These are phyloP conservation scores for Penicillium ochrochloron DNA, from an alignment of 495 filamentous ascomycete genomes.

Conservation along the genomic window DNA sequence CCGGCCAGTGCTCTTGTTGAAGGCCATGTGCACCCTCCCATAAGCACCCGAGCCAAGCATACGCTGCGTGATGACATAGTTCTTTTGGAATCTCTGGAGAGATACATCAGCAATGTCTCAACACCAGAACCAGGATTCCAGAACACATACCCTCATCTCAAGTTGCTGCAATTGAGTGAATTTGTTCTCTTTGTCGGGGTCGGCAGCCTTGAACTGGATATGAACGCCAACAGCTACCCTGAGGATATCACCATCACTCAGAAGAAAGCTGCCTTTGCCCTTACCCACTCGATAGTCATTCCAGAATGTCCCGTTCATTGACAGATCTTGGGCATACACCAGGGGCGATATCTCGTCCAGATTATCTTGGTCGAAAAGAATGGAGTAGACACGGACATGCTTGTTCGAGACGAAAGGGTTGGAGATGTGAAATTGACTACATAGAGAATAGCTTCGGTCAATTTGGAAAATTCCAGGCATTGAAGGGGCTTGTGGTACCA, in stretches of 20 bases:
- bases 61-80: constrained; percentile 54
- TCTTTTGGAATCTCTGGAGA: constrained; percentile 48
- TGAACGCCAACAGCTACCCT: constrained; percentile 22
- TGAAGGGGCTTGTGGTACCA: not conserved
- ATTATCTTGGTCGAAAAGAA: constrained; percentile 53
- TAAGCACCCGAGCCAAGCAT: constrained; percentile 54
- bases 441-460: not conserved
- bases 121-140: not conserved
- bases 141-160: constrained; percentile 39
- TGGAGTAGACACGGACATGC: constrained; percentile 66
- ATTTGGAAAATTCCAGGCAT: not conserved
- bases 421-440: constrained; percentile 47
- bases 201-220: constrained; percentile 29
- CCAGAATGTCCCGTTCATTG: constrained; percentile 60
- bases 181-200: constrained; percentile 6
- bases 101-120: not conserved
- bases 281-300: constrained; percentile 49
- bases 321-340: constrained; percentile 66
- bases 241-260: constrained; percentile 61
- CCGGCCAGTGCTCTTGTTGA: constrained; percentile 33
- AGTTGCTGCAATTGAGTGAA: constrained; percentile 27
- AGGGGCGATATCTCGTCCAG: constrained; percentile 46
- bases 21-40: constrained; percentile 56
- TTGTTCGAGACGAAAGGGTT: constrained; percentile 56
- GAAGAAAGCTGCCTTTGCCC: constrained; percentile 47